Evolutionary conservation across 352 stramenopile genomes (phyloP).

Genomic region (Phytophthora macrochlamydospora): DNA sequence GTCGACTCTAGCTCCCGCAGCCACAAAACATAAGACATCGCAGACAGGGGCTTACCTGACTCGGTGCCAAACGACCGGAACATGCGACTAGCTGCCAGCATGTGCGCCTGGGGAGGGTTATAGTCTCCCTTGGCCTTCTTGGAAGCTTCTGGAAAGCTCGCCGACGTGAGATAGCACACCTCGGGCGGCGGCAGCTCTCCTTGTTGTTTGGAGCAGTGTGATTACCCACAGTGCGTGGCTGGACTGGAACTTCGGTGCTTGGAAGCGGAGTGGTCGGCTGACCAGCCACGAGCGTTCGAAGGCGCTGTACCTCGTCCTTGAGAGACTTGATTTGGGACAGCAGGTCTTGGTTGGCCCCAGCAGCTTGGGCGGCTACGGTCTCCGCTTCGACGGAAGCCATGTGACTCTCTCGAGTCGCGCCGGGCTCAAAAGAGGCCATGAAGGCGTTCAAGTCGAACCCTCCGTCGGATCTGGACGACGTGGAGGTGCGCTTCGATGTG

Average conservation of each 20-base stretch:
- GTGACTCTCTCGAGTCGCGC: not conserved
- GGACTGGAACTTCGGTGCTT: too few relatives aligned
- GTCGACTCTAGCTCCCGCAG: conserved; percentile 8
- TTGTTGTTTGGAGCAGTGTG: not conserved
- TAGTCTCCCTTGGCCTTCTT: conserved; percentile 16
- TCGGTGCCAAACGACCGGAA: conserved; percentile 1
- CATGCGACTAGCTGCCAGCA: conserved; percentile 9
- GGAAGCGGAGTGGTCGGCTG: not conserved
- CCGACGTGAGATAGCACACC: not conserved
- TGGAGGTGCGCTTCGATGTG: not conserved
- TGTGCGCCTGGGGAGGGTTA: conserved; percentile 3
- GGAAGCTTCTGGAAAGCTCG: conserved; percentile 4
- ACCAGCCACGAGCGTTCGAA: not conserved
- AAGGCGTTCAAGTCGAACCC: conserved; percentile 13
- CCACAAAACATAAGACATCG: conserved; percentile 17
- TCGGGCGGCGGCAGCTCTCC: not conserved
- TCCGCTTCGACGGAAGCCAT: not conserved
- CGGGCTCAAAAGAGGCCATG: conserved; percentile 12
- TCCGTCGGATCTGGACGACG: not conserved
- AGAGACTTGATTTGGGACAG: not conserved
- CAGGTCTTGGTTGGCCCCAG: not conserved
- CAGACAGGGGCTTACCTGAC: conserved; percentile 15
- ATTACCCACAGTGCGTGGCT: too few relatives aligned
- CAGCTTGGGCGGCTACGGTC: too few relatives aligned
- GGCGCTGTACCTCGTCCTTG: not conserved